Percentiles rank a stretch among this genome's conserved stretches.
These are phyloP conservation scores for Betula pendula DNA, from an alignment of 306 rosid species.

Conservation along the genomic window DNA sequence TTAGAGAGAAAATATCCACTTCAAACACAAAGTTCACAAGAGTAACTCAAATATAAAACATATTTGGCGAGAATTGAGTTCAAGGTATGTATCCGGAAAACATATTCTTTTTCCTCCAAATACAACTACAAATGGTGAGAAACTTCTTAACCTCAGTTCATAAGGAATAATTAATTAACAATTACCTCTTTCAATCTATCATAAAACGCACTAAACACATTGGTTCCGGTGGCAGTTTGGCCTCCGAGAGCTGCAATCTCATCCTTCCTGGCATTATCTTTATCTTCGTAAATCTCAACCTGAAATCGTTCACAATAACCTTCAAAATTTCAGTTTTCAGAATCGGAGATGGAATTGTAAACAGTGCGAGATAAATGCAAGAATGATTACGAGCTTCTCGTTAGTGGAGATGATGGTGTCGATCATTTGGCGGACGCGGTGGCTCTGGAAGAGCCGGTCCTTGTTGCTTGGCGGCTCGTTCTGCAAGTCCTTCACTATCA, in stretches of 20 bases:
- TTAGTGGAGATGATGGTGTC: conserved; percentile 71
- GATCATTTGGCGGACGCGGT: conserved; percentile 81
- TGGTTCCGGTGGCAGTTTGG: conserved; percentile 82
- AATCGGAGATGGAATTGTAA: not conserved
- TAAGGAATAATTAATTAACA: not conserved
- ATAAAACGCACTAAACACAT: conserved; percentile 91
- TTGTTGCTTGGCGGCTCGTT: conserved; percentile 58
- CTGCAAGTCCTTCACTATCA: conserved; percentile 87
- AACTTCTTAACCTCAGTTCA: not conserved
- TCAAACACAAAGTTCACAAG: too few species aligned
- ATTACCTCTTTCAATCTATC: conserved; percentile 93
- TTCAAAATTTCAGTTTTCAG: not conserved
- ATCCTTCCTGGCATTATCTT: conserved; percentile 85
- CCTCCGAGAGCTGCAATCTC: conserved; percentile 98
- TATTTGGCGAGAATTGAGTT: too few species aligned
- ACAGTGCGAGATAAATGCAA: not conserved
- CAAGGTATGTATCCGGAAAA: too few species aligned
- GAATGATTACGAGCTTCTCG: conserved; percentile 53
- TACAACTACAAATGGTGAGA: not conserved
- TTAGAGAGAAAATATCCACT: not conserved
- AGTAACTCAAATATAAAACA: not conserved
- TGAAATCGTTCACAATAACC: conserved; percentile 29
- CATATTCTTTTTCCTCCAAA: not conserved
- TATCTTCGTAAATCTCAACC: conserved; percentile 84
- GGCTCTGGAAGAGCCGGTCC: conserved; percentile 88